Conservation (phyloP, 2,329 filamentous ascomycete genomes). For the Calonectria hawksworthii region DNA sequence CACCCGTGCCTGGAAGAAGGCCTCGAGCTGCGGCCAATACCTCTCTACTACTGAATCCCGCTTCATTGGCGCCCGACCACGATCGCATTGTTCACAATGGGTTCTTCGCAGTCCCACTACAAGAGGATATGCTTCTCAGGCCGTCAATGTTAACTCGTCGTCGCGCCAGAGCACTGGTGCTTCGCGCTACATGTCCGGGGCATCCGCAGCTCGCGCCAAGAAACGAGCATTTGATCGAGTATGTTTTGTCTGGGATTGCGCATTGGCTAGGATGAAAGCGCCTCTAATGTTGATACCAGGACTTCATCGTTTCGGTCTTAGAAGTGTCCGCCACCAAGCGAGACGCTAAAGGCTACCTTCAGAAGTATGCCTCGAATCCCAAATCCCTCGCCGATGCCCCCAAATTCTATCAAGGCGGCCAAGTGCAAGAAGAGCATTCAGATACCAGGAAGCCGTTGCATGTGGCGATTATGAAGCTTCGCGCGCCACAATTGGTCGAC, state of each 20-base stretch:
- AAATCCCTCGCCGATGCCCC: slow-evolving; percentile 42
- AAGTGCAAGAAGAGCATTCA: slow-evolving; percentile 24
- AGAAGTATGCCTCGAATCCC: slow-evolving; percentile 75
- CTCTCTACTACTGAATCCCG: slow-evolving; percentile 25
- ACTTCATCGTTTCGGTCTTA: slow-evolving; percentile 88
- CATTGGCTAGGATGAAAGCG: neutral
- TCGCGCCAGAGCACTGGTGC: slow-evolving; percentile 33
- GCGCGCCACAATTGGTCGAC: slow-evolving; percentile 78
- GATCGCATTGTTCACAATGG: slow-evolving; percentile 24
- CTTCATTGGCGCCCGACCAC: neutral
- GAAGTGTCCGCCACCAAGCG: slow-evolving; percentile 92
- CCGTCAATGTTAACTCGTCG: slow-evolving; percentile 19
- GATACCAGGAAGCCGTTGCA: slow-evolving; percentile 58
- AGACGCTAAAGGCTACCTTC: slow-evolving; percentile 91
- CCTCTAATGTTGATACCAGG: slow-evolving; percentile 60
- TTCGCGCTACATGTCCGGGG: slow-evolving; percentile 47
- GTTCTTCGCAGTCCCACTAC: slow-evolving; percentile 14
- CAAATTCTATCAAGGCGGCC: slow-evolving; percentile 54
- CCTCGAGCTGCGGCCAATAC: slow-evolving; percentile 44
- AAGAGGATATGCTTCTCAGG: slow-evolving; percentile 31
- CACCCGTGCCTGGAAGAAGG: slow-evolving; percentile 57
- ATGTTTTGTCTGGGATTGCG: slow-evolving; percentile 11
- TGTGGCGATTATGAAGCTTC: slow-evolving; percentile 88
- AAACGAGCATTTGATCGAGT: slow-evolving; percentile 52
- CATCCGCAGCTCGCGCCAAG: slow-evolving; percentile 47